phyloP scores from a whole-genome alignment of 169 alveolate genomes.

The Eimeria tenella region DNA sequence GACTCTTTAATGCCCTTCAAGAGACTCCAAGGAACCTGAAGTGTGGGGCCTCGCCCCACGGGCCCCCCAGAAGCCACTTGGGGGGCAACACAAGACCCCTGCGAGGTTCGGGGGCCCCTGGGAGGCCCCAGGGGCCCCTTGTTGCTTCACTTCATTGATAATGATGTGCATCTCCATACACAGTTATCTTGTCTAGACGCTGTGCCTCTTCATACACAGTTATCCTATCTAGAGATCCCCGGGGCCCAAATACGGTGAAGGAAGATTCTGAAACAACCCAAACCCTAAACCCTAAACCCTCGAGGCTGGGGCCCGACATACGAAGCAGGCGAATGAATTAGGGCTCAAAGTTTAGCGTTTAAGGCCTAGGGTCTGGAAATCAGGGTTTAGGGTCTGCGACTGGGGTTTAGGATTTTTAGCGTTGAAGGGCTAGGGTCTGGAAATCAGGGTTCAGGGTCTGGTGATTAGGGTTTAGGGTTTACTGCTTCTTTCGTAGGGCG shows the following conservation, averaged over 20 bases:
- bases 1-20: no score
- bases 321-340: background rate
- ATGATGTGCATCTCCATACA: no score
- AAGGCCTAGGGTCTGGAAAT: no score
- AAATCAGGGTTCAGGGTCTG: background rate
- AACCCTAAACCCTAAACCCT: constrained; percentile 8
- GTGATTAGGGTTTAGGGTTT: background rate
- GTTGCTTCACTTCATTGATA: no score
- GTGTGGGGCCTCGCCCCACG: no score
- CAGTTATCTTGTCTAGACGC: background rate
- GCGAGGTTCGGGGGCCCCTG: no score
- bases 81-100: no score
- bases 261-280: background rate
- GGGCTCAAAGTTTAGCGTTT: background rate
- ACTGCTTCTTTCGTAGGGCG: background rate
- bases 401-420: background rate
- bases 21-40: no score
- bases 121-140: no score
- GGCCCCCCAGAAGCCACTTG: no score
- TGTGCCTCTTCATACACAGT: background rate
- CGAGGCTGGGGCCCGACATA: background rate
- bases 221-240: background rate
- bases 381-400: background rate
- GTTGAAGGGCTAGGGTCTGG: background rate
- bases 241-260: background rate